A percentile compares a stretch with the other conserved stretches of the same genome.
Evolutionary conservation across 805 yeast genomes (phyloP).

Genomic region (Sugiyamaella chiloensis): DNA sequence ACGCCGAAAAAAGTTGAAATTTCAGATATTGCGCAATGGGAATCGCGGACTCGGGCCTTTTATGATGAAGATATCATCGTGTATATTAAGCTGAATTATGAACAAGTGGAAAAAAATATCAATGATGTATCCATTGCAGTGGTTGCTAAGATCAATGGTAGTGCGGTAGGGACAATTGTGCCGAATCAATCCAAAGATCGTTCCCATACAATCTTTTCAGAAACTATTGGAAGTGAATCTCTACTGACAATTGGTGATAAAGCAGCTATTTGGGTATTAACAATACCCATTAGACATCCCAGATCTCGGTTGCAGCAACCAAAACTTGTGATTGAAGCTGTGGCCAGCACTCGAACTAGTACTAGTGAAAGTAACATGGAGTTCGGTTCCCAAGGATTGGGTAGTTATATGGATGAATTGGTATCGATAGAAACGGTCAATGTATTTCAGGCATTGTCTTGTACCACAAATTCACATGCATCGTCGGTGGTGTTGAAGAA

Average conservation of each 20-base stretch:
- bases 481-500: not conserved
- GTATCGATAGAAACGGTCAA: conserved; percentile 49
- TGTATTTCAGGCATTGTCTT: conserved; percentile 33
- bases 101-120: not conserved
- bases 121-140: conserved; percentile 1
- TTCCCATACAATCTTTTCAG: not conserved
- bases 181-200: not conserved
- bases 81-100: conserved; percentile 13
- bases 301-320: conserved; percentile 20
- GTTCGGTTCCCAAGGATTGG: not conserved
- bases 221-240: not conserved
- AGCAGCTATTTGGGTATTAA: not conserved
- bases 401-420: conserved; percentile 46
- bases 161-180: not conserved
- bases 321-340: conserved; percentile 16
- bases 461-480: not conserved
- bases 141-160: not conserved
- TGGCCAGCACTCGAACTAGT: too few species aligned
- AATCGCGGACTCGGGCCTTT: conserved; percentile 7
- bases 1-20: not conserved
- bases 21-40: not conserved
- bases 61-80: conserved; percentile 21
- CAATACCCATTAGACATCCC: conserved; percentile 20
- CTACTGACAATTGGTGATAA: not conserved
- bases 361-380: not conserved